A percentile compares a stretch with the other conserved stretches of the same genome.
These are phyloP conservation scores for Coniochaeta sp. DNA, from an alignment of 2,329 filamentous ascomycete species.

Conservation along the genomic window DNA sequence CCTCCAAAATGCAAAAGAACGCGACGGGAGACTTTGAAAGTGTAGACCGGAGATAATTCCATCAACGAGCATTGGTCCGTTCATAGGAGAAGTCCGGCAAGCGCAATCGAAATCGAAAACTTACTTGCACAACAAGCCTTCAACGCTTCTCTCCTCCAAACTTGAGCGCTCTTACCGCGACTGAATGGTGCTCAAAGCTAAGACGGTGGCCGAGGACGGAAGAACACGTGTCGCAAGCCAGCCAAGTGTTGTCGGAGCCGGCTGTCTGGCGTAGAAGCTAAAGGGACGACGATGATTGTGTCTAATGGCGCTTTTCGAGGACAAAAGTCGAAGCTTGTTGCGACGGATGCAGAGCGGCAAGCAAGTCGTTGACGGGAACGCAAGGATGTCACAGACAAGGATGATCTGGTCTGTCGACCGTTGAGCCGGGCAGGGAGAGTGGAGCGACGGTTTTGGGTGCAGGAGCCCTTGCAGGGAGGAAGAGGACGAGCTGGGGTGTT, in stretches of 20 bases:
- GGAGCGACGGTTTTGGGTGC: constrained; percentile 5
- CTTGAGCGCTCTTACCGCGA: neutral
- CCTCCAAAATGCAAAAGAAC: neutral
- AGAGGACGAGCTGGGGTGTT: constrained; percentile 7
- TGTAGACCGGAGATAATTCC: neutral
- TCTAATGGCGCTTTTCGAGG: neutral
- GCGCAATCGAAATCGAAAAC: neutral
- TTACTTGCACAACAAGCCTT: neutral
- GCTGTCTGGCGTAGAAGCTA: neutral
- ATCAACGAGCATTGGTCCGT: neutral
- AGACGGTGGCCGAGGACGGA: neutral
- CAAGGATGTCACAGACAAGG: neutral
- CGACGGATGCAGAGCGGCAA: neutral
- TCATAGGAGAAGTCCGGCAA: neutral
- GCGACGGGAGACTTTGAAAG: neutral
- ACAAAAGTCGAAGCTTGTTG: neutral
- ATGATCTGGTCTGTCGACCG: constrained; percentile 1
- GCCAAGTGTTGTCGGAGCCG: neutral
- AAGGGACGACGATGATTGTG: neutral
- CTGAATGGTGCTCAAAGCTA: neutral
- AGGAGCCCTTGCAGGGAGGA: constrained; percentile 6
- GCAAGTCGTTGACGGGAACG: neutral
- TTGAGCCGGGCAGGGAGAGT: constrained; percentile 3
- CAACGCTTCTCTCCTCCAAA: neutral
- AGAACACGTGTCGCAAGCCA: neutral